These are phyloP conservation scores for Yamadazyma scolyti DNA, from an alignment of 805 yeast genomes.

Conservation along the genomic window DNA sequence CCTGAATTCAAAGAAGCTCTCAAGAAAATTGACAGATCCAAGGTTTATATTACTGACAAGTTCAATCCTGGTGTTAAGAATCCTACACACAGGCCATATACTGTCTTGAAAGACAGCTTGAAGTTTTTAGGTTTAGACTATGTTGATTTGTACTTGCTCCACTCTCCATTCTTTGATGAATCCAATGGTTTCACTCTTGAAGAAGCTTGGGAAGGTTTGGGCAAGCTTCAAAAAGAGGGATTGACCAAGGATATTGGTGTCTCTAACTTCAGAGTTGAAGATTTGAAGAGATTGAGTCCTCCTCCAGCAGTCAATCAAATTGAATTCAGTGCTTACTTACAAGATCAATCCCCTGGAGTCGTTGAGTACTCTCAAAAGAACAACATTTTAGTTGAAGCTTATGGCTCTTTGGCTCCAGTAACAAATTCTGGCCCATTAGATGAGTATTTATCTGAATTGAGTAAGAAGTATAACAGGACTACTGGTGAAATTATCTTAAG, in stretches of 20 bases:
- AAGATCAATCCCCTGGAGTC: conserved; percentile 74
- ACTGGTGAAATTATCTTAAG: conserved; percentile 63
- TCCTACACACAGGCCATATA: conserved; percentile 33
- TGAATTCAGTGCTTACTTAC: conserved; percentile 43
- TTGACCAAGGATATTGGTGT: conserved; percentile 39
- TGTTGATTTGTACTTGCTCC: conserved; percentile 42
- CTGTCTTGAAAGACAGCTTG: too few relatives aligned
- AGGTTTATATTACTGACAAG: too few relatives aligned
- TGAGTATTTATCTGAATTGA: conserved; percentile 47
- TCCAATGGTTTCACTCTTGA: too few relatives aligned
- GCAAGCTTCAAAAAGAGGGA: conserved; percentile 75
- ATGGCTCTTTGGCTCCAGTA: conserved; percentile 74
- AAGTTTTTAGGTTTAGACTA: too few relatives aligned
- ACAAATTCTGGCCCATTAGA: conserved; percentile 52
- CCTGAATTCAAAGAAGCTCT: conserved; percentile 56
- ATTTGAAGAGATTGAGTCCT: conserved; percentile 20
- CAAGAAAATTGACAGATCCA: too few relatives aligned
- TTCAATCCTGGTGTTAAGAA: too few relatives aligned
- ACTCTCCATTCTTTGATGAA: conserved; percentile 51
- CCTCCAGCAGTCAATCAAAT: conserved; percentile 33
- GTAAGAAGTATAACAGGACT: conserved; percentile 45
- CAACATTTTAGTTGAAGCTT: conserved; percentile 66
- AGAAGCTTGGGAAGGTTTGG: too few relatives aligned
- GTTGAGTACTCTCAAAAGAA: conserved; percentile 48
- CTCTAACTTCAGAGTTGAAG: conserved; percentile 28